Base-by-base conservation (phyloP, 768 basidiomycete species). In the Naematelia aurantialba region DNA sequence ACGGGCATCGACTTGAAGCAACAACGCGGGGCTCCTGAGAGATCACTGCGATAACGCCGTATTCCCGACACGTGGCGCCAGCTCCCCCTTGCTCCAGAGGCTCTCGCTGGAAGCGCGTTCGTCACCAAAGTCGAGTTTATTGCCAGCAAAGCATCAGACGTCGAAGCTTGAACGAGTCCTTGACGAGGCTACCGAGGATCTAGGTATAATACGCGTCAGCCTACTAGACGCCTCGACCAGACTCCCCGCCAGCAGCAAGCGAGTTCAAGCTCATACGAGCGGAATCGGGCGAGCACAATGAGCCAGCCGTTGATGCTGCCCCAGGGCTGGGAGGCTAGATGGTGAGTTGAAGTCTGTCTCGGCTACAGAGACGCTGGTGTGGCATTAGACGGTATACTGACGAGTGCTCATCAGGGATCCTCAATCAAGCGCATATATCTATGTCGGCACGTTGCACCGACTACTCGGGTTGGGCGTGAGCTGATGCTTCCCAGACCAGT, bases 251-350 rank as follows among this genome's bases (percentile, higher is more conserved):
- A n/a, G n/a, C n/a, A n/a, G n/a, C n/a, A n/a, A n/a, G n/a, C n/a
- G n/a, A n/a, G n/a, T n/a, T n/a, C n/a, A n/a, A n/a, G n/a, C n/a
- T 17, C 34, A 8, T 39, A 17, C 34, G 34, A 39, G 34, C 34
- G 5, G 14, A 25, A n/a, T 21, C 48, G 24, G 21, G 27, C 45
- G 22, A 42, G 21, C 39, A 42, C 17, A 19, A 51, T 55, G 45
- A 67, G 67, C 62, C 65, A 58, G 49, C 56, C 56, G 25, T 52
- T 58, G 48, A 58, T 50, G 30, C 79, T 96, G 34, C 93, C 93
- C 60, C 87, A 87, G 63, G 93, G 92, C 44, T 96, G 93, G 93
- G 81, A 83, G 63, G 89, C 90, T 74, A 87, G 93, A 82, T 96
- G 93, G 93, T 90, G 74, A 66, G 81, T 77, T 26, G 0, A 3